Evolutionary conservation across 2,329 filamentous ascomycete species (phyloP).

Genomic region (Rasamsonia emersonii): DNA sequence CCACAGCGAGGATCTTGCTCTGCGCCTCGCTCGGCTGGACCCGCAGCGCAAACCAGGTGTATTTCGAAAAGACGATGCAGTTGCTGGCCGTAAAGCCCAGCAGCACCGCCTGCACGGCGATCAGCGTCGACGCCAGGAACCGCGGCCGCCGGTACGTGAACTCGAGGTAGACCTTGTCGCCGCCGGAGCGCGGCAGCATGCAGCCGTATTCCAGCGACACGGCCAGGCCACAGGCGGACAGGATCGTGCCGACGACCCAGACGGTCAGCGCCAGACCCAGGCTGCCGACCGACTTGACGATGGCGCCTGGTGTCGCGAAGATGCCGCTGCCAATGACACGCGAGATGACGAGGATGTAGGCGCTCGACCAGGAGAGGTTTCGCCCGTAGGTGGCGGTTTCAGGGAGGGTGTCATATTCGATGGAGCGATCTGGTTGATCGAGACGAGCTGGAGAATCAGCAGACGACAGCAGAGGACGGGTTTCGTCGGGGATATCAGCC

Average conservation of each 20-base stretch:
- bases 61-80: conserved; percentile 61
- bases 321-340: conserved; percentile 63
- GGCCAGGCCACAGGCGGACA: conserved; percentile 53
- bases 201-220: conserved; percentile 60
- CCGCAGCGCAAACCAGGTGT: conserved; percentile 52
- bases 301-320: conserved; percentile 62
- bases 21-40: conserved; percentile 42
- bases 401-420: conserved; percentile 53
- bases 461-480: conserved; percentile 4
- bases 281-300: conserved; percentile 58
- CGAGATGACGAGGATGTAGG: conserved; percentile 60
- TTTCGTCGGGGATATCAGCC: conserved; percentile 3
- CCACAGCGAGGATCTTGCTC: conserved; percentile 50
- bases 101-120: conserved; percentile 55
- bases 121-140: conserved; percentile 55
- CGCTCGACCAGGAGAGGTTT: conserved; percentile 54
- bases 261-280: conserved; percentile 54
- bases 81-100: conserved; percentile 62
- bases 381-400: conserved; percentile 52
- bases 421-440: conserved; percentile 20
- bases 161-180: conserved; percentile 63
- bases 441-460: conserved; percentile 2
- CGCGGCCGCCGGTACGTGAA: conserved; percentile 56
- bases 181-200: conserved; percentile 62
- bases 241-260: conserved; percentile 55